Conservation (phyloP, 2,329 filamentous ascomycete species). For the Epichloe festucae region DNA sequence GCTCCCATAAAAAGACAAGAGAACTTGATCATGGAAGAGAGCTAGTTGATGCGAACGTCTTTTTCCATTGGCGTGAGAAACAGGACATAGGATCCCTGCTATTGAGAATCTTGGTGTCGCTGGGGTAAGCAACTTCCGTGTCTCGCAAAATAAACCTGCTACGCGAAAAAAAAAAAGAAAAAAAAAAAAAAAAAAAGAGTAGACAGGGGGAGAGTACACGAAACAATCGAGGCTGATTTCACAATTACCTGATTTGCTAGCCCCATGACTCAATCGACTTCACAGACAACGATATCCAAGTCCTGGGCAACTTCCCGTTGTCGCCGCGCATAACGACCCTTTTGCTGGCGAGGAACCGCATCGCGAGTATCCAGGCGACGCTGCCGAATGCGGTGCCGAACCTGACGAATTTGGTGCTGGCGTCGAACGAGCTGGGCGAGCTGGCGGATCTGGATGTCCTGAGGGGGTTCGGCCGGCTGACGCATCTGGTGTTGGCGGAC, state of each 20-base stretch:
- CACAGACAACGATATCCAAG: conserved; percentile 92
- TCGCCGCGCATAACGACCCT: conserved; percentile 79
- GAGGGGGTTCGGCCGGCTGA: conserved; percentile 54
- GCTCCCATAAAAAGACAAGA: conserved; percentile 5
- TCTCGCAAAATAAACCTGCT: not conserved
- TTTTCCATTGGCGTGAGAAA: conserved; percentile 28
- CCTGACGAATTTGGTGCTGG: conserved; percentile 68
- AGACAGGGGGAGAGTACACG: not conserved
- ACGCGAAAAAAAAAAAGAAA: not conserved
- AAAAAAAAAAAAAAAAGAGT: not conserved
- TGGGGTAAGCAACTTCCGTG: conserved; percentile 47
- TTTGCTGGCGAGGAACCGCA: conserved; percentile 78
- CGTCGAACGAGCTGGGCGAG: conserved; percentile 70
- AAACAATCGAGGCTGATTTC: not conserved
- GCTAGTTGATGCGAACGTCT: conserved; percentile 70
- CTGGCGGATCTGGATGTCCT: conserved; percentile 81
- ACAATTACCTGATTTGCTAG: conserved; percentile 29
- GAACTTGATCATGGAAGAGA: conserved; percentile 38
- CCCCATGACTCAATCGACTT: conserved; percentile 96
- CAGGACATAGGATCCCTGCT: conserved; percentile 93
- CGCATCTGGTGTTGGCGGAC: conserved; percentile 68
- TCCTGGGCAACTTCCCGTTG: conserved; percentile 83
- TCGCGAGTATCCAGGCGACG: conserved; percentile 66
- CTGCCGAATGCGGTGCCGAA: conserved; percentile 68
- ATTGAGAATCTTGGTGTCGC: conserved; percentile 98